Base-by-base conservation (phyloP, 495 filamentous ascomycete species). In the Lindgomyces ingoldianus region DNA sequence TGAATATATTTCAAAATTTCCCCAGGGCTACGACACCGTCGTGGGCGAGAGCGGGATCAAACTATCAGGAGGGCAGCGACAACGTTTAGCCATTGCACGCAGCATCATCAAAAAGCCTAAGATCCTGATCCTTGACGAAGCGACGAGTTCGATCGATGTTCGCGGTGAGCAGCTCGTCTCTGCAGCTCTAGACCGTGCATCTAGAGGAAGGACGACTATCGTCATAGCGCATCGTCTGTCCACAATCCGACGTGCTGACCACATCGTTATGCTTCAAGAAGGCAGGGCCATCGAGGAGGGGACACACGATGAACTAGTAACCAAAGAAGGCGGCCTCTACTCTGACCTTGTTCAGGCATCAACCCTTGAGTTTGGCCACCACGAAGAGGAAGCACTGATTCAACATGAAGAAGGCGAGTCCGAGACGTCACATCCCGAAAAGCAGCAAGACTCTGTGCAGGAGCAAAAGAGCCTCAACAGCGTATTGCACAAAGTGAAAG, bases 1-100 rank as follows among this genome's bases (percentile, higher is more conserved):
- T 69, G 91, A 93, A 53, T 97, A 97, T 72, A 86, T 98, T 67
- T 87, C 3, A 82, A 76, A 16, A 76, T 77, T 22, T 77, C 97
- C 6, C 93, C 94, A 0, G 85, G 74, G 75, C 4, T 75, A 75
- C 52, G 67, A 74, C 3, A 75, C 73, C 3, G 14, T 71, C 1
- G 70, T 75, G 11, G 73, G 73, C 19, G 70, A 74, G 42, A 60
- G 62, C 30, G 73, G 73, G 18, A 70, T 66, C 44, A 67, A 64
- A 42, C 56, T 75, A 21, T 64, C 56, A 12, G 73, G 73, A 14
- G 73, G 73, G 16, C 73, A 75, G 46, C 51, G 67, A 8, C 73
- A 75, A 49, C 60, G 73, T 1, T 36, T 75, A 12, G 70, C 73
- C 18, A 75, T 75, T 22, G 73, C 73, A 18, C 41, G 73, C 46